These are phyloP conservation scores for Iberis pinnata DNA, from an alignment of 345 rosid species.

Conservation along the genomic window DNA sequence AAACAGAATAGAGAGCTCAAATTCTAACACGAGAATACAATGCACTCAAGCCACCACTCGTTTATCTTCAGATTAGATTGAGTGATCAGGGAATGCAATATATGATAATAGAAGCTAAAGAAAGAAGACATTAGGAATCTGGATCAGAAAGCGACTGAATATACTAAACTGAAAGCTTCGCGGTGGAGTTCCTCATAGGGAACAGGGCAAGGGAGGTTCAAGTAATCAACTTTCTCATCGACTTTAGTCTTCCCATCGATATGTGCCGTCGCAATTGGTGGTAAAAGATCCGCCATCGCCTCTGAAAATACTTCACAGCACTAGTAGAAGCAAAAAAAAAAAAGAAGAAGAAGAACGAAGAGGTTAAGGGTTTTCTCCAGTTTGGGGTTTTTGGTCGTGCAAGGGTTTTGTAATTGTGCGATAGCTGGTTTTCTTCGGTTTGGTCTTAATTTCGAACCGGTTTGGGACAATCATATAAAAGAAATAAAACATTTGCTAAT, in stretches of 20 bases:
- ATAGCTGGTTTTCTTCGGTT: slow-evolving; percentile 19
- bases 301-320: slow-evolving; percentile 12
- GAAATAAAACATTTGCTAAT: too few relatives aligned
- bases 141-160: background rate
- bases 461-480: too few relatives aligned
- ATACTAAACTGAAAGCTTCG: slow-evolving; percentile 71
- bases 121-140: too few relatives aligned
- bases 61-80: too few relatives aligned
- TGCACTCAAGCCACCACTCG: too few relatives aligned
- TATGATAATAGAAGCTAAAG: too few relatives aligned
- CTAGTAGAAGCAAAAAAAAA: slow-evolving; percentile 9
- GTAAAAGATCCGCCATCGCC: slow-evolving; percentile 50
- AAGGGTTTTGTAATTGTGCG: slow-evolving; percentile 26
- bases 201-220: slow-evolving; percentile 77
- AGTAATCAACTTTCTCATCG: slow-evolving; percentile 59
- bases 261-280: slow-evolving; percentile 31
- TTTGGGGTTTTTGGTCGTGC: slow-evolving; percentile 14
- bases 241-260: slow-evolving; percentile 31
- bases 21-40: too few relatives aligned
- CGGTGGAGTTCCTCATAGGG: slow-evolving; percentile 93
- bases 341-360: background rate
- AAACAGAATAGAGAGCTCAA: too few relatives aligned
- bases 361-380: slow-evolving; percentile 14
- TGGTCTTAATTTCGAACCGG: background rate
- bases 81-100: too few relatives aligned